phyloP scores from a whole-genome alignment of 257 asterid genomes.

The Hygrophila difformis region DNA sequence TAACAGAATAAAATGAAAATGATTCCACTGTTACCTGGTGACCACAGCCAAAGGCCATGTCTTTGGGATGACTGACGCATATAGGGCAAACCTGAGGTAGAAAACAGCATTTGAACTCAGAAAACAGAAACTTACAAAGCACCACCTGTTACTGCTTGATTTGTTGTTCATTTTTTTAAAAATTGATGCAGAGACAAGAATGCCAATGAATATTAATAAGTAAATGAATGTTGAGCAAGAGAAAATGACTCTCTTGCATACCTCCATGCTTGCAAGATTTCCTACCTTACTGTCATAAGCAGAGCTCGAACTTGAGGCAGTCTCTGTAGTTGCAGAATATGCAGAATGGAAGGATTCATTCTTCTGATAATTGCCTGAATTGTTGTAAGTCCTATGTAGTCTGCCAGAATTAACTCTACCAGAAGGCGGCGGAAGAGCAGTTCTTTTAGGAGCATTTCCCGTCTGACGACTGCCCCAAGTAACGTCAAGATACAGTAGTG shows the following conservation, averaged over 20 bases:
- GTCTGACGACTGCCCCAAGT: slow-evolving; percentile 24
- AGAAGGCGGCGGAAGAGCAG: slow-evolving; percentile 32
- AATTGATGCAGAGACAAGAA: too few species aligned
- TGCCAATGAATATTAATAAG: too few species aligned
- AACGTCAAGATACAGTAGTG: slow-evolving; percentile 1
- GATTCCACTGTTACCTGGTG: slow-evolving; percentile 38
- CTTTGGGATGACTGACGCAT: slow-evolving; percentile 34
- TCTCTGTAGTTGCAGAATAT: slow-evolving; percentile 9
- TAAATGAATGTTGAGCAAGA: not conserved
- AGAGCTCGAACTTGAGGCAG: slow-evolving; percentile 27
- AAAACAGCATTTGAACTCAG: slow-evolving; percentile 1
- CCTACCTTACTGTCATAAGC: slow-evolving; percentile 36
- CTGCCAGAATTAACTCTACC: slow-evolving; percentile 18
- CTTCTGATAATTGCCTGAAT: slow-evolving; percentile 30
- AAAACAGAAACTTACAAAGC: not conserved
- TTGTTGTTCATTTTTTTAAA: too few species aligned
- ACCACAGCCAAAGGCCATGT: slow-evolving; percentile 63
- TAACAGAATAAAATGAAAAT: not conserved
- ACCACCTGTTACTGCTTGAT: not conserved
- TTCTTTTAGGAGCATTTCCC: slow-evolving; percentile 22
- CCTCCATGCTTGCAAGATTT: not conserved
- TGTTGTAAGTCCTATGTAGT: slow-evolving; percentile 18
- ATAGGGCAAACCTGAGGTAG: slow-evolving; percentile 40
- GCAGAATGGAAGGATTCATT: slow-evolving; percentile 13
- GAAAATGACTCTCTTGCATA: not conserved